These are phyloP conservation scores for Aspergillus sp. DNA, from an alignment of 2,329 filamentous ascomycete genomes.

Conservation along the genomic window DNA sequence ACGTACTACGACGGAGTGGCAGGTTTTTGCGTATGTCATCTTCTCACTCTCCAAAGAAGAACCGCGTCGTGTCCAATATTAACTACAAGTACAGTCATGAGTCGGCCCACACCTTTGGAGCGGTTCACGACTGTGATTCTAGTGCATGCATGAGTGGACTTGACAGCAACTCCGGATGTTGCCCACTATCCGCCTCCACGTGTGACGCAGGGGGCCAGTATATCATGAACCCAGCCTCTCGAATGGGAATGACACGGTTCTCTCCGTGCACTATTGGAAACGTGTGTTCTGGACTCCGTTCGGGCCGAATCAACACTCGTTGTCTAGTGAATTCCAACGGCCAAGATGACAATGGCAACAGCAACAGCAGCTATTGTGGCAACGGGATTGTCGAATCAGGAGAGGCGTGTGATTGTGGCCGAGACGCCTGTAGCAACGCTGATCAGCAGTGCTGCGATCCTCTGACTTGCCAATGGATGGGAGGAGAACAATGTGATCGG, in stretches of 20 bases:
- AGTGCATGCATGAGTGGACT: slow-evolving; percentile 52
- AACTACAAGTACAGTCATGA: slow-evolving; percentile 58
- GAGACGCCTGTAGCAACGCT: slow-evolving; percentile 25
- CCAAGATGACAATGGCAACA: slow-evolving; percentile 37
- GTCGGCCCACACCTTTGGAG: slow-evolving; percentile 88
- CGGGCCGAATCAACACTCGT: slow-evolving; percentile 65
- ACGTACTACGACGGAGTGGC: slow-evolving; percentile 81
- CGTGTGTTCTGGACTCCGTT: slow-evolving; percentile 76
- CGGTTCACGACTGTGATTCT: slow-evolving; percentile 55
- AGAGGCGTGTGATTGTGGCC: slow-evolving; percentile 88
- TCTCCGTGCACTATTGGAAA: slow-evolving; percentile 85
- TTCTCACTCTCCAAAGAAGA: not conserved
- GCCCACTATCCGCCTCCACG: slow-evolving; percentile 63
- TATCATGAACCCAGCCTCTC: slow-evolving; percentile 58
- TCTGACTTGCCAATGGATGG: slow-evolving; percentile 15
- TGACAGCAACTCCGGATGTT: slow-evolving; percentile 60
- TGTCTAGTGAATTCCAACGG: slow-evolving; percentile 59
- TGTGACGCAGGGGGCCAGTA: slow-evolving; percentile 73
- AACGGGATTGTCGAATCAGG: slow-evolving; percentile 89
- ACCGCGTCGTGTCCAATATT: not conserved
- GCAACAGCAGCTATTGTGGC: slow-evolving; percentile 56
- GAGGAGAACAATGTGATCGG: slow-evolving; percentile 12
- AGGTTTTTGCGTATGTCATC: slow-evolving; percentile 69
- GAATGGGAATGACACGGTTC: slow-evolving; percentile 67
- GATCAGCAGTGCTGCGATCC: slow-evolving; percentile 17